Evolutionary conservation across 176 grass and related monocot genomes (phyloP), one percentile per base, ranked within the genome.

Genomic region (Oryza glumipatula): DNA sequence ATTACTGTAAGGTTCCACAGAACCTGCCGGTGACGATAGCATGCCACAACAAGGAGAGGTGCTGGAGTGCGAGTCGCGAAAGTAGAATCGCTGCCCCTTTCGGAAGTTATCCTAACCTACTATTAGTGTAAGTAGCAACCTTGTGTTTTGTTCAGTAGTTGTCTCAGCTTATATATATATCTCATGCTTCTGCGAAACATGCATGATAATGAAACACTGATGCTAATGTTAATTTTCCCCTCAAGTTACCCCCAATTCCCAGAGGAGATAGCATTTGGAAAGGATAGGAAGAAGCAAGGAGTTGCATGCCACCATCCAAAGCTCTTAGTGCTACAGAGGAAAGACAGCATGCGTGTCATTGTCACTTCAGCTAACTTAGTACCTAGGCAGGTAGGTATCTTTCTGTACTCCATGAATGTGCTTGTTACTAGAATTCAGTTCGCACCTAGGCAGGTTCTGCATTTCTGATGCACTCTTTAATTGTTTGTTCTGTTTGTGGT

Each of bases 291-390:
- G 70, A 97, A 97, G 30, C 77, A 94, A 89, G 92, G 95, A 68
- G 86, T 97, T 60, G 95, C 95, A 79, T 97, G 95, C 79, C 92
- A 97, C 88, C 90, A 94, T 80, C 92, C 95, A 41, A 97, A 97
- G 86, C 80, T 97, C 28, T 72, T 97, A 80, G 60, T 97, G 21
- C 83, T 97, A 86, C 90, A 97, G 70, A 92, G 95, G 82, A 68
- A 92, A 78, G 75, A 92, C 66, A 87, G 88, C 58, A 79, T 94
- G 49, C 90, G 92, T 64, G 73, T 97, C 73, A 65, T 94, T 80
- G 84, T 97, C 82, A 91, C 94, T 84, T 97, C 94, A 68, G 94
- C 94, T 77, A 92, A 97, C 83, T 85, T 97, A 84, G 94, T 92
- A 16, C 75, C 88, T 11, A 97, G 82, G 68, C 94, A 97, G 94